phyloP scores from a whole-genome alignment of 2,329 filamentous ascomycete species.

The Claviceps purpurea region DNA sequence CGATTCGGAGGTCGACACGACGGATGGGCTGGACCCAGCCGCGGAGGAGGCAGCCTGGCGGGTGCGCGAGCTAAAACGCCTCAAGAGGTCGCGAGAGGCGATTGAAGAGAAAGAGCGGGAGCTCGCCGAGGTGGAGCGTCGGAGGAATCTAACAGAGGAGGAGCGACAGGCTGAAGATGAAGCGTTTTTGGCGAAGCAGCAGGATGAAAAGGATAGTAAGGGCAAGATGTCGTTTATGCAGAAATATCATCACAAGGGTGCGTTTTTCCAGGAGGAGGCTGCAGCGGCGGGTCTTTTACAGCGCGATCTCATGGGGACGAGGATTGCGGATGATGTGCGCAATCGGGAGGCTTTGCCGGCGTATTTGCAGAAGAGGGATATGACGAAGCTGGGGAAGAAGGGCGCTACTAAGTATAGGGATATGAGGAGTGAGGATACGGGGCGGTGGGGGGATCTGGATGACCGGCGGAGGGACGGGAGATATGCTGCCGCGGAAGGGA shows the following conservation, averaged over 20 bases:
- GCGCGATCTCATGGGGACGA: slow-evolving; percentile 73
- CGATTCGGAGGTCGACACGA: slow-evolving; percentile 72
- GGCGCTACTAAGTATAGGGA: slow-evolving; percentile 84
- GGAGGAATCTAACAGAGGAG: slow-evolving; percentile 73
- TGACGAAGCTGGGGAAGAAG: slow-evolving; percentile 87
- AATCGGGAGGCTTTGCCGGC: slow-evolving; percentile 77
- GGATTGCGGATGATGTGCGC: slow-evolving; percentile 69
- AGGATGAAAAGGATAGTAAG: slow-evolving; percentile 62
- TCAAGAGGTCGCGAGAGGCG: slow-evolving; percentile 73
- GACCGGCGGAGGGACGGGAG: slow-evolving; percentile 25
- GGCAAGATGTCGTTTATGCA: slow-evolving; percentile 87
- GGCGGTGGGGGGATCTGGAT: slow-evolving; percentile 60
- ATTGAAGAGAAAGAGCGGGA: slow-evolving; percentile 79
- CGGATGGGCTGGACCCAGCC: slow-evolving; percentile 72
- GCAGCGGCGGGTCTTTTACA: slow-evolving; percentile 62
- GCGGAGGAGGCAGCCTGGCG: slow-evolving; percentile 91
- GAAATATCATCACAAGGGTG: slow-evolving; percentile 92
- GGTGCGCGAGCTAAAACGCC: slow-evolving; percentile 74
- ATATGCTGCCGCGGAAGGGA: slow-evolving; percentile 40
- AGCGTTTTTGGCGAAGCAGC: slow-evolving; percentile 61
- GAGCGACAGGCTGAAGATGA: slow-evolving; percentile 79
- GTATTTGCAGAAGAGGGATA: slow-evolving; percentile 84
- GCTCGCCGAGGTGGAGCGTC: slow-evolving; percentile 75
- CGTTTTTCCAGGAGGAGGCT: slow-evolving; percentile 80
- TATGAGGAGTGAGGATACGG: slow-evolving; percentile 80